phyloP scores from a whole-genome alignment of 148 eudicot genomes.

The Rhododendron simsii region DNA sequence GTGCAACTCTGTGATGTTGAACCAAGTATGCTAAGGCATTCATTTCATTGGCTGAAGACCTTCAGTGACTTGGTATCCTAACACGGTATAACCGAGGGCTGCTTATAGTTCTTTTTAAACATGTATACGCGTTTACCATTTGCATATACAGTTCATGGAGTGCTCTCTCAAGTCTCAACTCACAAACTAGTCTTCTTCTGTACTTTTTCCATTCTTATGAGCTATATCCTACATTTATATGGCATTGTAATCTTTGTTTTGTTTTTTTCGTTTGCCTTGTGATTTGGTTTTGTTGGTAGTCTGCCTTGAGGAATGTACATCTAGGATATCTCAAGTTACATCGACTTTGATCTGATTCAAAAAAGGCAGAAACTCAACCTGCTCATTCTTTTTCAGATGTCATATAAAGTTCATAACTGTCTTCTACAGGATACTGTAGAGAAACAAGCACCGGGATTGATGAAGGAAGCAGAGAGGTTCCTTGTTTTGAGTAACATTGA shows the following conservation, averaged over 20 bases:
- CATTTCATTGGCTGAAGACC: not conserved
- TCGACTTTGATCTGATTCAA: not conserved
- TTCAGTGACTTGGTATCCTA: not conserved
- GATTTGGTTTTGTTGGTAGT: not conserved
- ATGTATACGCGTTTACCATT: not conserved
- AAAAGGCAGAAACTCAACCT: not conserved
- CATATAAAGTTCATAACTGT: not conserved
- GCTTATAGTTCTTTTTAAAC: not conserved
- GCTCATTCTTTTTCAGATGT: not conserved
- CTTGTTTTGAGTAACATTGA: constrained; percentile 89
- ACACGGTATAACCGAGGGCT: not conserved
- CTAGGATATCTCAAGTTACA: not conserved
- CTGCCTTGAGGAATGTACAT: not conserved
- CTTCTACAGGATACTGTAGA: constrained; percentile 69
- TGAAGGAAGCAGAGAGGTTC: constrained; percentile 98
- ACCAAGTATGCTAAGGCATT: not conserved
- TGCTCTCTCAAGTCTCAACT: not conserved
- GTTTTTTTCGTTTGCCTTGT: not conserved
- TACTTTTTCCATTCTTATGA: not conserved
- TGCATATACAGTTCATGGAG: not conserved
- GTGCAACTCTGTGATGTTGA: not conserved
- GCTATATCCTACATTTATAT: not conserved
- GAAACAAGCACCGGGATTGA: constrained; percentile 79
- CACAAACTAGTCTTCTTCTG: not conserved
- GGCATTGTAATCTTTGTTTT: not conserved